Conservation (phyloP, 441 rosid species). For the Bocquillonia castaneifolia region DNA sequence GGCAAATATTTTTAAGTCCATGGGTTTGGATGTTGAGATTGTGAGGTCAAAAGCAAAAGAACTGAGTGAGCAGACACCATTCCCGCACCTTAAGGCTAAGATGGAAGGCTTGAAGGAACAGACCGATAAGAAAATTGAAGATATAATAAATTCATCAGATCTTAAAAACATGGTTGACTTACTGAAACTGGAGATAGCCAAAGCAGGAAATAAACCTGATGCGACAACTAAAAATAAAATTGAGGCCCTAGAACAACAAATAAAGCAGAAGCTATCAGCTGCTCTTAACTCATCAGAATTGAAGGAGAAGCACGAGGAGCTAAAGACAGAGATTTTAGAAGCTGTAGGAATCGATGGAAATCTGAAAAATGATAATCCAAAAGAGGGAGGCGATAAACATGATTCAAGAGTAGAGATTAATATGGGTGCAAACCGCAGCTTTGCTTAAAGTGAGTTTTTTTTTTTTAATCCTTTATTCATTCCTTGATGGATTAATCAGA, state of each 20-base stretch:
- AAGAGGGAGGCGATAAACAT: constrained; percentile 15
- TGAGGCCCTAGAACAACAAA: constrained; percentile 52
- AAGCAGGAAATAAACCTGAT: constrained; percentile 50
- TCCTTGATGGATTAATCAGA: neutral
- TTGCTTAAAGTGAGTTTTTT: constrained; percentile 39
- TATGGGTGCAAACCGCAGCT: constrained; percentile 44
- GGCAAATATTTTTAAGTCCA: constrained; percentile 41
- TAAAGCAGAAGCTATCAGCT: constrained; percentile 51
- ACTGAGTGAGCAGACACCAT: constrained; percentile 30
- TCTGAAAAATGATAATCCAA: constrained; percentile 22
- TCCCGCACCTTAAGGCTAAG: constrained; percentile 32
- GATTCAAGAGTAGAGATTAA: constrained; percentile 45
- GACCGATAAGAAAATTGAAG: constrained; percentile 47
- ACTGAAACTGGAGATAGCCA: constrained; percentile 56
- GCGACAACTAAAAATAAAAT: constrained; percentile 40
- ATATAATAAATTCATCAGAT: constrained; percentile 45
- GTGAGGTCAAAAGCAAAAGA: constrained; percentile 33
- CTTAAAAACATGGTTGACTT: constrained; percentile 52
- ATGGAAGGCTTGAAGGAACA: constrained; percentile 46
- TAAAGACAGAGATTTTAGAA: constrained; percentile 42
- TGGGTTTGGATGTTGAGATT: constrained; percentile 50
- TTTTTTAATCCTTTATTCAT: neutral
- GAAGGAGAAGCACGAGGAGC: constrained; percentile 47
- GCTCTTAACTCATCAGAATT: constrained; percentile 47
- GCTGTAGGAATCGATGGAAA: constrained; percentile 36